phyloP scores from a whole-genome alignment of 108 stramenopile species.

The Nannochloropsis oceanica region DNA sequence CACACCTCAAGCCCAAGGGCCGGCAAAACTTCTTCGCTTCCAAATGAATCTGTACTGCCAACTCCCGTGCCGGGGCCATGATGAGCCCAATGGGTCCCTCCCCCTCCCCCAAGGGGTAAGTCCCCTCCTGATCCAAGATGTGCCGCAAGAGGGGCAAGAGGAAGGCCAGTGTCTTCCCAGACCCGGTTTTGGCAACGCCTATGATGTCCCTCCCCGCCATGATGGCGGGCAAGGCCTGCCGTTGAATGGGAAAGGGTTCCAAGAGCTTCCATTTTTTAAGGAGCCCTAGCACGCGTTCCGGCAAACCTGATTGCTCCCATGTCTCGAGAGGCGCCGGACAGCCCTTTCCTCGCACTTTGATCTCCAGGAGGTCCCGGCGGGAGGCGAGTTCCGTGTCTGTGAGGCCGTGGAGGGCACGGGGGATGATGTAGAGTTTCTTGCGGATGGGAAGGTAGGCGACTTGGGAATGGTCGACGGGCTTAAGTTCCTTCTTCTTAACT shows the following conservation, averaged over 20 bases:
- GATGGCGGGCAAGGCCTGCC: slow-evolving; percentile 90
- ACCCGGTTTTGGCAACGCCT: slow-evolving; percentile 95
- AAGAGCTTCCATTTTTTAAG: slow-evolving; percentile 31
- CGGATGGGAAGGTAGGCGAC: slow-evolving; percentile 72
- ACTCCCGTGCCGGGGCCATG: slow-evolving; percentile 88
- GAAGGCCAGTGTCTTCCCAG: slow-evolving; percentile 92
- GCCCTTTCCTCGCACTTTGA: slow-evolving; percentile 72
- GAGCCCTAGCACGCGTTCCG: slow-evolving; percentile 58
- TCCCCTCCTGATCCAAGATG: slow-evolving; percentile 61
- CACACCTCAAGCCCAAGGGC: slow-evolving; percentile 43
- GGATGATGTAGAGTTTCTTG: slow-evolving; percentile 87
- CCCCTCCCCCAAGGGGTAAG: slow-evolving; percentile 55
- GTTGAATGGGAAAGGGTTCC: slow-evolving; percentile 86
- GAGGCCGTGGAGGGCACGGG: slow-evolving; percentile 12
- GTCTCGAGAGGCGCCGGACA: slow-evolving; percentile 76
- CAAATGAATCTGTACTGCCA: slow-evolving; percentile 85
- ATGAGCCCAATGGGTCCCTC: slow-evolving; percentile 94
- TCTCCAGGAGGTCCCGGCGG: slow-evolving; percentile 54
- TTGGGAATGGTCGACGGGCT: slow-evolving; percentile 74
- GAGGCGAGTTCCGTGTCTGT: slow-evolving; percentile 21
- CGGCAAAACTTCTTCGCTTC: slow-evolving; percentile 47
- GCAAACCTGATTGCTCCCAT: slow-evolving; percentile 78
- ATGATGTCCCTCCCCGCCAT: slow-evolving; percentile 97
- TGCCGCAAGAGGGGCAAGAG: slow-evolving; percentile 82
- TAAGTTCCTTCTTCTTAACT: slow-evolving; percentile 76